Conservation (phyloP, 139 green algal species). For the Astrephomene gubernaculifera region DNA sequence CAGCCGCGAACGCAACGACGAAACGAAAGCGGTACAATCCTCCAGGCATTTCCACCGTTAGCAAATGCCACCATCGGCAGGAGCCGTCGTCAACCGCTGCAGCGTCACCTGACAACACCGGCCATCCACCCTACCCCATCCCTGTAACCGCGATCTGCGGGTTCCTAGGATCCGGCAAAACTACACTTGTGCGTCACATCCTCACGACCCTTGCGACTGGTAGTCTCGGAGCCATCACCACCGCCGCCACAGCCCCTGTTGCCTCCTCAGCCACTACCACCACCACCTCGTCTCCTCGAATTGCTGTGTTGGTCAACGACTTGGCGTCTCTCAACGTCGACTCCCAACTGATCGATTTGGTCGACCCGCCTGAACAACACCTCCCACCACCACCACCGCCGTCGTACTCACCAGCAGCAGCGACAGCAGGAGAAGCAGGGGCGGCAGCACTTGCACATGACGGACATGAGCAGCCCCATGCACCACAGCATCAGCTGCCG, state of each 20-base stretch:
- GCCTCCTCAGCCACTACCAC: too few relatives aligned
- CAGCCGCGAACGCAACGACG: neutral
- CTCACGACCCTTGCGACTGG: conserved; percentile 47
- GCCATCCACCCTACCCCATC: conserved; percentile 8
- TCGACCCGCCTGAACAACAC: too few relatives aligned
- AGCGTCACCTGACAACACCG: neutral
- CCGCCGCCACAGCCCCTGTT: too few relatives aligned
- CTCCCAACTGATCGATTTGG: conserved; percentile 57
- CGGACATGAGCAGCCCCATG: neutral
- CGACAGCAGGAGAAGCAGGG: too few relatives aligned
- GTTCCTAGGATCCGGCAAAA: conserved; percentile 82
- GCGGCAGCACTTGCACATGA: too few relatives aligned
- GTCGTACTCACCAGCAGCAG: neutral
- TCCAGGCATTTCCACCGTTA: neutral
- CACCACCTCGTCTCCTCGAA: conserved; percentile 15
- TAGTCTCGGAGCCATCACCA: too few relatives aligned
- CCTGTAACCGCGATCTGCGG: conserved; percentile 69
- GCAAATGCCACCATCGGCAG: neutral
- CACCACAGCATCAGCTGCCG: neutral
- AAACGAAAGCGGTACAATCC: too few relatives aligned
- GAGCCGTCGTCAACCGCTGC: neutral
- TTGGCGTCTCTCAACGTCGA: conserved; percentile 89
- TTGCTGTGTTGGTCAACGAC: conserved; percentile 88
- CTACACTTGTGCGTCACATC: conserved; percentile 76
- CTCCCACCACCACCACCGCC: neutral